These are phyloP conservation scores for Candida tallmaniae DNA, from an alignment of 805 yeast species.

Conservation along the genomic window DNA sequence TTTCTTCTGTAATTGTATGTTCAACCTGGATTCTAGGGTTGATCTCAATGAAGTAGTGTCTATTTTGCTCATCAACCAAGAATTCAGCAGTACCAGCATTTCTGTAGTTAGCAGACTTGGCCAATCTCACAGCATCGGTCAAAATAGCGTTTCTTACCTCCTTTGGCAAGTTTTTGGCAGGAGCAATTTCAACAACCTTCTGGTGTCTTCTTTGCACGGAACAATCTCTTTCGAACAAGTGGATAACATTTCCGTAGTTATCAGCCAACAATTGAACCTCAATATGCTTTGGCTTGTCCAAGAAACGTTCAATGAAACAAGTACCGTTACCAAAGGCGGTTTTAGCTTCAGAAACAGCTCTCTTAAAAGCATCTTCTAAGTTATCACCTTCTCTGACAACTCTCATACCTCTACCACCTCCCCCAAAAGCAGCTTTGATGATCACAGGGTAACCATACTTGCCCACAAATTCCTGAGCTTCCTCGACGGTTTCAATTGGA, in stretches of 20 bases:
- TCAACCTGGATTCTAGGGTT: constrained; percentile 98
- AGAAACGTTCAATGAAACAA: constrained; percentile 92
- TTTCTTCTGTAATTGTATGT: constrained; percentile 98
- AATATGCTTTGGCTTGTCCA: constrained; percentile 94
- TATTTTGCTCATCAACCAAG: constrained; percentile 84
- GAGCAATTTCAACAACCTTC: constrained; percentile 97
- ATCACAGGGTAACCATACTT: constrained; percentile 93
- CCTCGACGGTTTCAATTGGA: constrained; percentile 76
- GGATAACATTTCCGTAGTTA: constrained; percentile 89
- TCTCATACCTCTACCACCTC: constrained; percentile 99
- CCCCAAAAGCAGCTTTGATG: constrained; percentile 98
- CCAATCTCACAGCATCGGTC: constrained; percentile 91
- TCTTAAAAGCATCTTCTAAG: constrained; percentile 82
- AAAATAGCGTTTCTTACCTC: constrained; percentile 87
- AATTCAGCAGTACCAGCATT: constrained; percentile 99
- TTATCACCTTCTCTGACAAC: constrained; percentile 96
- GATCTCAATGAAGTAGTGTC: constrained; percentile 97
- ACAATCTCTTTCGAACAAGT: constrained; percentile 95
- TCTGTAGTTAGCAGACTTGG: constrained; percentile 81
- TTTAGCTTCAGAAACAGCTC: constrained; percentile 92
- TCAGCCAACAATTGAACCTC: constrained; percentile 97
- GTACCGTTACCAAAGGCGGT: constrained; percentile 98
- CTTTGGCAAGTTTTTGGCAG: constrained; percentile 84
- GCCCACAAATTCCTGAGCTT: constrained; percentile 75
- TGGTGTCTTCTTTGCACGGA: constrained; percentile 99